Conservation (phyloP, 2,329 filamentous ascomycete genomes). For the Aspergillus pseudonomiae region DNA sequence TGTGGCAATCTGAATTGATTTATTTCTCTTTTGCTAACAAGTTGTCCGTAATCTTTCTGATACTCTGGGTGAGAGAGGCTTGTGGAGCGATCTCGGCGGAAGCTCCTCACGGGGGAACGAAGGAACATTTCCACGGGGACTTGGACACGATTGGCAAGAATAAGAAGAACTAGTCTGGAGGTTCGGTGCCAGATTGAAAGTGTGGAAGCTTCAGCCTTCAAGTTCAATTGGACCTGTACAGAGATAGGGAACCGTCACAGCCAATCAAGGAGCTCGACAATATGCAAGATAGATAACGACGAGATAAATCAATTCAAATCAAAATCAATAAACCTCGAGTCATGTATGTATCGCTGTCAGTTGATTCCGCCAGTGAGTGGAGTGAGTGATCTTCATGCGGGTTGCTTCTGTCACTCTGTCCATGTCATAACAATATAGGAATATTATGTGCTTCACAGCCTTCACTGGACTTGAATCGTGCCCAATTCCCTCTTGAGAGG, state of each 20-base stretch:
- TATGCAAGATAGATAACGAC: neutral
- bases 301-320: neutral
- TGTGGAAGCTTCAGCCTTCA: no score
- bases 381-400: neutral
- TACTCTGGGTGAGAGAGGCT: neutral
- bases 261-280: neutral
- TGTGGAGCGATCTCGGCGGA: neutral
- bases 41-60: neutral
- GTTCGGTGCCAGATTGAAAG: no score
- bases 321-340: neutral
- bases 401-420: neutral
- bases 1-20: neutral
- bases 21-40: neutral
- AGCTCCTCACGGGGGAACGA: no score
- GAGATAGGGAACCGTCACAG: neutral
- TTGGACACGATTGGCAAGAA: no score
- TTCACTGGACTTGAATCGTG: neutral
- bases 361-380: neutral
- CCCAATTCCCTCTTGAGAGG: neutral
- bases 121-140: no score
- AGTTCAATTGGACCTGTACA: neutral
- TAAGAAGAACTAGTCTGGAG: no score
- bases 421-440: neutral
- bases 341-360: no score
- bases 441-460: neutral